These are phyloP conservation scores for Phytophthora citrophthora DNA, from an alignment of 352 stramenopile genomes.

Conservation along the genomic window DNA sequence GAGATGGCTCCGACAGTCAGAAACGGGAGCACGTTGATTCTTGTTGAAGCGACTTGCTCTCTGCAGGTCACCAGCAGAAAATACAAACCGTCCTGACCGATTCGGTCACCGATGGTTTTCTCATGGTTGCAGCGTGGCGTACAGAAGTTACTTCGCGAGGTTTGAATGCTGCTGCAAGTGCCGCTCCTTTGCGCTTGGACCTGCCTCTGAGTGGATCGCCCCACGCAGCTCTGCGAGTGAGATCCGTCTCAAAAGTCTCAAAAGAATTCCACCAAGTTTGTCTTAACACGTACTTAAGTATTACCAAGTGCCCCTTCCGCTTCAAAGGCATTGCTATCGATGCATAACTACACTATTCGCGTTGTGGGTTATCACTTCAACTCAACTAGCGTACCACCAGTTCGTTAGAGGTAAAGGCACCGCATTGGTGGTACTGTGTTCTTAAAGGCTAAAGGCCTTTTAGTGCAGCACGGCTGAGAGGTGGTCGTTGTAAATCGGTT, in stretches of 20 bases:
- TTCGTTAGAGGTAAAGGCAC: not conserved
- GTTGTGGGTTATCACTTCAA: constrained; percentile 2
- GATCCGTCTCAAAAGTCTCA: constrained; percentile 2
- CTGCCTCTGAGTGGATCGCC: not conserved
- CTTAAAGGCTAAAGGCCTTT: not conserved
- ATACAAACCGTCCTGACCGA: not conserved
- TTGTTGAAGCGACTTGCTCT: not conserved
- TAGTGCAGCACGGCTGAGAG: constrained; percentile 37
- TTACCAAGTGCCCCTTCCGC: not conserved
- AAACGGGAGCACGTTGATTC: constrained; percentile 8
- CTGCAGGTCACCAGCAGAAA: not conserved
- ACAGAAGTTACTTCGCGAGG: not conserved
- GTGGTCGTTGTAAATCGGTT: constrained; percentile 44
- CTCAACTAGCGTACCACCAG: not conserved
- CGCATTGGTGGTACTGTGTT: not conserved
- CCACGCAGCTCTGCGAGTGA: not conserved
- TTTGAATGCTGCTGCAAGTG: not conserved
- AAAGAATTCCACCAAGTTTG: not conserved
- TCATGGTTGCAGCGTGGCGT: not conserved
- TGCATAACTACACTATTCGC: not conserved
- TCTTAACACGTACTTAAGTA: no score
- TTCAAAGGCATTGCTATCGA: not conserved
- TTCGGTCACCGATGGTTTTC: not conserved
- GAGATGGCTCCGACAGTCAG: constrained; percentile 18
- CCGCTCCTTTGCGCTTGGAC: not conserved